Evolutionary conservation across 805 yeast genomes (phyloP).

Genomic region (Millerozyma miso): DNA sequence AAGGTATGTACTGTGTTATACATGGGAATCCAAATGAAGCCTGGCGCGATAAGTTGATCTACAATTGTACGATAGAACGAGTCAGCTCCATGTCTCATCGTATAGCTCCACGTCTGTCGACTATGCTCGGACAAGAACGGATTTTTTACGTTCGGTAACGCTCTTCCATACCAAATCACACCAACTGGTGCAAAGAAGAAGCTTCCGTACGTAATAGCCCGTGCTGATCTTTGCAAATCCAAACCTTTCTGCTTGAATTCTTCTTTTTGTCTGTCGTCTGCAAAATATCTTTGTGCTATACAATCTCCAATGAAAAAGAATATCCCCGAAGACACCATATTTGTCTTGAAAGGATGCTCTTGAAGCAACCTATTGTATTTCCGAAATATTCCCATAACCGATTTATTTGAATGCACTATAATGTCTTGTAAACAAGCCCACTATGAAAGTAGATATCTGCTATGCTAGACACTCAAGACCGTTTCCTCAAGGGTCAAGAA

Average conservation of each 20-base stretch:
- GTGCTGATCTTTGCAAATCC: slow-evolving; percentile 26
- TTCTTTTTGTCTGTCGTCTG: slow-evolving; percentile 20
- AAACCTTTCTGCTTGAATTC: slow-evolving; percentile 13
- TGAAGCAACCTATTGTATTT: slow-evolving; percentile 27
- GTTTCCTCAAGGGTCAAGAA: neutral
- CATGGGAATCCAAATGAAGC: slow-evolving; percentile 39
- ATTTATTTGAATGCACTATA: neutral
- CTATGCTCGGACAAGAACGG: slow-evolving; percentile 25
- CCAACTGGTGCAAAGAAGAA: slow-evolving; percentile 36
- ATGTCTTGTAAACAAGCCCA: neutral
- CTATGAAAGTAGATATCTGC: neutral
- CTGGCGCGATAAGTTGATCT: slow-evolving; percentile 36
- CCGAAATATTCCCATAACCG: slow-evolving; percentile 10
- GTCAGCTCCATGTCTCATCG: slow-evolving; percentile 14
- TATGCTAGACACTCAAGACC: neutral
- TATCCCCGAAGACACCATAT: slow-evolving; percentile 50
- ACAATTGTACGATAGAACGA: slow-evolving; percentile 23
- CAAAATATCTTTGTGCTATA: slow-evolving; percentile 38
- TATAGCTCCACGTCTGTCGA: slow-evolving; percentile 10
- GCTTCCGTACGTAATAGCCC: slow-evolving; percentile 37
- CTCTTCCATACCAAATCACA: slow-evolving; percentile 35
- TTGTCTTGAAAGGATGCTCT: slow-evolving; percentile 49
- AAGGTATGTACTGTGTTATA: slow-evolving; percentile 37
- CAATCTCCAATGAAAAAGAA: slow-evolving; percentile 41
- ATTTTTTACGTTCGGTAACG: slow-evolving; percentile 31